Evolutionary conservation across 225 moss, liverwort and hornwort species (phyloP).

Genomic region (Physcomitrellopsis africana): DNA sequence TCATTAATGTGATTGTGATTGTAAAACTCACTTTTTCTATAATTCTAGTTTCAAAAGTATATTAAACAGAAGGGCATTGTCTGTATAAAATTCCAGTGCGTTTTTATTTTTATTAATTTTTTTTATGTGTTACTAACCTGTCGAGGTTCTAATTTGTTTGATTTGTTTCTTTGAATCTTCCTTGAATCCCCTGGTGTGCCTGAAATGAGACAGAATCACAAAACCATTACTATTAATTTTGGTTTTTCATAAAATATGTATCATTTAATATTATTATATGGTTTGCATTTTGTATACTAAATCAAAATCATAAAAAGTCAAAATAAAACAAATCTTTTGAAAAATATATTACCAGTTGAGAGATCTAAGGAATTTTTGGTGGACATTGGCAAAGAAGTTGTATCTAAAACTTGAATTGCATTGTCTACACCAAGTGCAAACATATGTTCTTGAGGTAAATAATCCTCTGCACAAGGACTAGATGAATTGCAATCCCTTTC

Average conservation of each 20-base stretch:
- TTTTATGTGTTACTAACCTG: slow-evolving; percentile 22
- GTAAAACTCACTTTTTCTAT: no score
- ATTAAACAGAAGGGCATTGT: no score
- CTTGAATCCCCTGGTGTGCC: neutral
- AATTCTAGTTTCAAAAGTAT: no score
- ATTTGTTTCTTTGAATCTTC: slow-evolving; percentile 39
- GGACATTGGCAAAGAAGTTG: slow-evolving; percentile 36
- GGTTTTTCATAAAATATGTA: neutral
- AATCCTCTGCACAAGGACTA: slow-evolving; percentile 36
- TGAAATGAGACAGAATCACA: neutral
- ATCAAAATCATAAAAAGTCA: neutral
- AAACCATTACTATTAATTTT: neutral
- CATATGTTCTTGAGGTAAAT: slow-evolving; percentile 75
- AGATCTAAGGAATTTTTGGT: slow-evolving; percentile 2
- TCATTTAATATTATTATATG: neutral
- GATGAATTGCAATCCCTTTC: slow-evolving; percentile 23
- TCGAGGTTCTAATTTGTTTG: slow-evolving; percentile 41
- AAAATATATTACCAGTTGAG: slow-evolving; percentile 36
- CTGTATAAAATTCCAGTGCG: no score
- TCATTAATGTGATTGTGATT: no score
- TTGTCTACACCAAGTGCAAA: slow-evolving; percentile 73
- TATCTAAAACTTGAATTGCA: slow-evolving; percentile 65
- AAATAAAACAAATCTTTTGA: neutral
- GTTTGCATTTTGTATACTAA: neutral
- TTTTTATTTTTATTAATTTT: no score